Percentiles rank a stretch among this genome's conserved stretches.
These are phyloP conservation scores for Scytalidium sp. DNA, from an alignment of 2,329 filamentous ascomycete species.

Conservation along the genomic window DNA sequence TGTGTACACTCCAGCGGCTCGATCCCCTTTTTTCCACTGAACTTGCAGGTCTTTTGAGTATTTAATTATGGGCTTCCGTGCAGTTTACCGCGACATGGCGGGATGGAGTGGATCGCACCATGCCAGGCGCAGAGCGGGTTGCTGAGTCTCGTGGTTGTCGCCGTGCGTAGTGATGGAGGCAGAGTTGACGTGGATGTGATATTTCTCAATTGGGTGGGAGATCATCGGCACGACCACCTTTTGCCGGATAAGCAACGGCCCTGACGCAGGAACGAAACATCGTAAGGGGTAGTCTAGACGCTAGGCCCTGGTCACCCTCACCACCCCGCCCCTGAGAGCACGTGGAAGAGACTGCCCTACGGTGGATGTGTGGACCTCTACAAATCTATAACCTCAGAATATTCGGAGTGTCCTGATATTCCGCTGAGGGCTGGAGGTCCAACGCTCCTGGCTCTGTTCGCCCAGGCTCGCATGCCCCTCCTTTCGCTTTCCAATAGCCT, in stretches of 20 bases:
- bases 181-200: background rate
- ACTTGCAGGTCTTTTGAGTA: background rate
- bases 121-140: background rate
- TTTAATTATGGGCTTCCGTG: background rate
- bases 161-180: background rate
- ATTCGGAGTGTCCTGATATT: background rate
- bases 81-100: background rate
- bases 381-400: background rate
- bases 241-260: background rate
- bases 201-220: background rate
- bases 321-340: background rate
- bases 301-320: background rate
- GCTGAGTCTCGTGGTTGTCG: background rate
- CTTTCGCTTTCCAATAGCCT: too few relatives aligned
- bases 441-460: too few relatives aligned
- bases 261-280: background rate
- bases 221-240: background rate
- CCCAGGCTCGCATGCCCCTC: too few relatives aligned
- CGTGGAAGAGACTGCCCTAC: background rate
- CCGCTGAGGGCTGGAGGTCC: background rate
- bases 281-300: background rate
- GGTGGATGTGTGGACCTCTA: background rate
- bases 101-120: background rate
- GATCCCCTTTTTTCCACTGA: background rate
- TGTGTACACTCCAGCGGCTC: background rate